These are phyloP conservation scores for Xerocomus amazonicus DNA, from an alignment of 1,284 basidiomycete genomes.

Conservation along the genomic window DNA sequence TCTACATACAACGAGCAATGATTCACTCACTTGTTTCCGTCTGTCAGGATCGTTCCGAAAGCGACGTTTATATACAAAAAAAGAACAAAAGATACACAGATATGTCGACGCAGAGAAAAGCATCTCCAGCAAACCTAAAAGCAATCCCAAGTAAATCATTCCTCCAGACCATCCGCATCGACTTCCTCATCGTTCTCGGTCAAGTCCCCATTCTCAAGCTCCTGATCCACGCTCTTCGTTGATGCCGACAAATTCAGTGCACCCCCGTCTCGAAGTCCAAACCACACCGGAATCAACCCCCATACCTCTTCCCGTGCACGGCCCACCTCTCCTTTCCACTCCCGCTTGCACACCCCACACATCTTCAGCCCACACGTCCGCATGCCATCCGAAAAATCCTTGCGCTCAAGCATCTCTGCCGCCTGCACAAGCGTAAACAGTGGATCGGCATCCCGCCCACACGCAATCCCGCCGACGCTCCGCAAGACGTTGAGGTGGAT, in stretches of 20 bases:
- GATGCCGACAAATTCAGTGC: conserved; percentile 1
- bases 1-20: conserved; percentile 3
- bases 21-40: background rate
- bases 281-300: conserved; percentile 62
- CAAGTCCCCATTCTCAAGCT: conserved; percentile 1
- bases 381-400: conserved; percentile 64
- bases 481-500: conserved; percentile 69
- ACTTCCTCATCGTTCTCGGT: conserved; percentile 10
- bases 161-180: conserved; percentile 14
- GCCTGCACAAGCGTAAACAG: conserved; percentile 64
- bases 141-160: conserved; percentile 6
- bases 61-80: conserved; percentile 14
- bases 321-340: conserved; percentile 49
- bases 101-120: conserved; percentile 9
- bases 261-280: conserved; percentile 42
- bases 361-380: conserved; percentile 55
- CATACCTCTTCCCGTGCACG: conserved; percentile 62
- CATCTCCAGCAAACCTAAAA: conserved; percentile 14
- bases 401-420: conserved; percentile 63
- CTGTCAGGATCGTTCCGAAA: conserved; percentile 5
- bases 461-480: conserved; percentile 63
- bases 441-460: conserved; percentile 69
- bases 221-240: background rate
- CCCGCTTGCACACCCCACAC: conserved; percentile 58
- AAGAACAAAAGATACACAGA: background rate